phyloP scores from a whole-genome alignment of 768 basidiomycete species.

The Phanerochaete sordida region DNA sequence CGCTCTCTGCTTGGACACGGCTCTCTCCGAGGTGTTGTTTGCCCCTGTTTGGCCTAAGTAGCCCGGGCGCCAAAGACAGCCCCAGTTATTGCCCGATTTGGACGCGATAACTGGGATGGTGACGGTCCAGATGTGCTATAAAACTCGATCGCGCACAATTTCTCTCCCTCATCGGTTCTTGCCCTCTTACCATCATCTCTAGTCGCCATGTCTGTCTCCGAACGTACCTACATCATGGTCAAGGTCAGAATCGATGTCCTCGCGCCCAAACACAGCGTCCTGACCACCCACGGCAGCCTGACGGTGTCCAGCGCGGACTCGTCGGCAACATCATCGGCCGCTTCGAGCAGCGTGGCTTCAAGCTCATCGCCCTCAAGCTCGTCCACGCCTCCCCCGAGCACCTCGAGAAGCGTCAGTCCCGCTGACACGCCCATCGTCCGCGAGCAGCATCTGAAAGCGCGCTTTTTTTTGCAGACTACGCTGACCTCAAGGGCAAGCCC shows the following conservation, averaged over 20 bases:
- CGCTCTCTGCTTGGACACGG: constrained; percentile 17
- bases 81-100: constrained; percentile 13
- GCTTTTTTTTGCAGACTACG: constrained; percentile 66
- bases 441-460: neutral
- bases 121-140: constrained; percentile 10
- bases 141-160: constrained; percentile 16
- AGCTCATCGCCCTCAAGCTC: constrained; percentile 93
- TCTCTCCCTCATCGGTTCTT: constrained; percentile 19
- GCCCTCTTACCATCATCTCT: constrained; percentile 15
- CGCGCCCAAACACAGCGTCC: neutral
- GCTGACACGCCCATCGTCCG: neutral
- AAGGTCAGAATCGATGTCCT: constrained; percentile 54
- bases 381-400: constrained; percentile 74
- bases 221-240: constrained; percentile 99
- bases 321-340: constrained; percentile 93
- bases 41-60: constrained; percentile 5
- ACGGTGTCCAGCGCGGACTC: constrained; percentile 96
- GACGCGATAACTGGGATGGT: constrained; percentile 18
- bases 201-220: constrained; percentile 60
- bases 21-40: constrained; percentile 19
- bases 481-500: constrained; percentile 86
- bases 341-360: constrained; percentile 98
- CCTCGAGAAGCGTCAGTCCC: constrained; percentile 78
- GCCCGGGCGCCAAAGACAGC: neutral
- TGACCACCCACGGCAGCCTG: constrained; percentile 56